These are phyloP conservation scores for Sarocladiaceae sp. DNA, from an alignment of 2,329 filamentous ascomycete genomes.

Conservation along the genomic window DNA sequence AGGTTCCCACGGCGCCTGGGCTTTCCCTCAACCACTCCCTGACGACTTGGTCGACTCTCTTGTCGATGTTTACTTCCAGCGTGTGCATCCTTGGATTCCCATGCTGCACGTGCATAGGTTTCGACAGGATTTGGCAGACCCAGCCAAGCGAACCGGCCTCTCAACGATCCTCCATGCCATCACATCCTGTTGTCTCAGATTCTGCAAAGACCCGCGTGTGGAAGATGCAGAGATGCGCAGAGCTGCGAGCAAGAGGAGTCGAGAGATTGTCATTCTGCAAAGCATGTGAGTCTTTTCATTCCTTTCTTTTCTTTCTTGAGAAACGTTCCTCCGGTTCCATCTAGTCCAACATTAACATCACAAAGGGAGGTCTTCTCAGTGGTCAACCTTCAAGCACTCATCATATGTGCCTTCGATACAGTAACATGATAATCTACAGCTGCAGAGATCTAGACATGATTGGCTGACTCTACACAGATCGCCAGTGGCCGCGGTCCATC, in stretches of 20 bases:
- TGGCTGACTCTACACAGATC: constrained; percentile 16
- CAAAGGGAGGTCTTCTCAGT: constrained; percentile 24
- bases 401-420: constrained; percentile 29
- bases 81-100: constrained; percentile 32
- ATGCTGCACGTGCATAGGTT: constrained; percentile 21
- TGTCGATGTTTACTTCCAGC: constrained; percentile 28
- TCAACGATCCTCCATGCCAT: constrained; percentile 31
- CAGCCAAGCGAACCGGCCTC: constrained; percentile 15
- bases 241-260: constrained; percentile 22
- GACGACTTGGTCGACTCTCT: constrained; percentile 26
- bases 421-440: neutral
- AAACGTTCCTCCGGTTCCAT: too few species aligned
- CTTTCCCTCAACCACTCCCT: constrained; percentile 11
- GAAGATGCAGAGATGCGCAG: constrained; percentile 13
- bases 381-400: constrained; percentile 26
- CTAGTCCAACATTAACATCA: too few species aligned
- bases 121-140: constrained; percentile 15
- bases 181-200: constrained; percentile 19
- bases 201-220: constrained; percentile 21
- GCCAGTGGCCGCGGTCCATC: constrained; percentile 25
- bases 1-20: neutral
- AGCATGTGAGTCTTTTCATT: constrained; percentile 19
- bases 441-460: constrained; percentile 3
- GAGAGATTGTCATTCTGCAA: constrained; percentile 23
- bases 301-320: too few species aligned